Evolutionary conservation across 1,284 basidiomycete species (phyloP).

Genomic region (Trichosporon coremiiforme): DNA sequence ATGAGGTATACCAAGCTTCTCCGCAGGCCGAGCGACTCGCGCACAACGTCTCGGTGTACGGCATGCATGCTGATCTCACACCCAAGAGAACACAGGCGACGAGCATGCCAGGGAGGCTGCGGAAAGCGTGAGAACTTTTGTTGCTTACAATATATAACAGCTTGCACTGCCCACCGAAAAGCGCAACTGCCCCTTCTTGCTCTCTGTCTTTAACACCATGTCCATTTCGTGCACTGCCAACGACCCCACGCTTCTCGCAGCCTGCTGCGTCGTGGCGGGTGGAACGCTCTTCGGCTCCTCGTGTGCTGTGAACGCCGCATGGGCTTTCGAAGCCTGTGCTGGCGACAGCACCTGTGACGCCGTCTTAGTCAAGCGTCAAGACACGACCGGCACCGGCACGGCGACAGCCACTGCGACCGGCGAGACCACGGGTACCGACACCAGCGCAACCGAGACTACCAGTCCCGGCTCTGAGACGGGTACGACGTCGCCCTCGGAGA

Average conservation of each 20-base stretch:
- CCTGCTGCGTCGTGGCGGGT: not conserved
- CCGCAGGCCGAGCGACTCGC: not conserved
- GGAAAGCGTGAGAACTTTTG: not conserved
- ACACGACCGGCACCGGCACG: not conserved
- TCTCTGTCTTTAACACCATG: not conserved
- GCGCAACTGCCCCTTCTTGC: too few relatives aligned
- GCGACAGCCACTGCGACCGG: not conserved
- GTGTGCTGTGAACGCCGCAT: not conserved
- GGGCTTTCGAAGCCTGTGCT: not conserved
- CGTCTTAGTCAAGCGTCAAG: constrained; percentile 1
- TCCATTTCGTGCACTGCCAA: not conserved
- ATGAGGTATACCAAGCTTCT: not conserved
- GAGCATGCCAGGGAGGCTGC: not conserved
- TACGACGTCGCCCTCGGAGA: not conserved
- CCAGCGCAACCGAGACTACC: not conserved
- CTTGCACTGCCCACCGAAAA: too few relatives aligned
- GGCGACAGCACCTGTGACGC: not conserved
- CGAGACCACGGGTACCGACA: not conserved
- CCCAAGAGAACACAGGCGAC: not conserved
- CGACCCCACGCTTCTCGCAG: not conserved
- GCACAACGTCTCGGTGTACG: too few relatives aligned
- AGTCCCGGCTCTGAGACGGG: not conserved
- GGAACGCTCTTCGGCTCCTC: constrained; percentile 1
- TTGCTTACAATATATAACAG: not conserved
- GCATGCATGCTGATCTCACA: not conserved